Conservation (phyloP, 192 early-diverging fungal species). For the Rhizophagus clarus region DNA sequence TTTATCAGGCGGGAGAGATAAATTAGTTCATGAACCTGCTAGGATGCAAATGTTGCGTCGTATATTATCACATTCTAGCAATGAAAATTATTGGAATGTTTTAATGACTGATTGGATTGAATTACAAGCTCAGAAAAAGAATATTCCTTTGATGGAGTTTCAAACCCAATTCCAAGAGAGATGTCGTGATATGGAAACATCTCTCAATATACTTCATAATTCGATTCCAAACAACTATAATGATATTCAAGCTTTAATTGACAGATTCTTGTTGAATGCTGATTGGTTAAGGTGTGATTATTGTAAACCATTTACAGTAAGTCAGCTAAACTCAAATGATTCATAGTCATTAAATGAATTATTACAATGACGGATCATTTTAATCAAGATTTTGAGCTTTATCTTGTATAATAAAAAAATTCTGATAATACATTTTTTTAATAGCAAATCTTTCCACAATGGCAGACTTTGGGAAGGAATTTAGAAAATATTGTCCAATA, state of each 20-base stretch:
- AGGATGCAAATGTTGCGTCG: conserved; percentile 10
- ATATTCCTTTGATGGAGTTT: conserved; percentile 3
- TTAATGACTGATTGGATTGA: conserved; percentile 9
- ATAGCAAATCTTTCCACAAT: conserved; percentile 27
- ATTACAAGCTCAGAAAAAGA: conserved; percentile 17
- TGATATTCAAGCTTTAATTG: background rate
- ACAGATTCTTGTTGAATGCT: conserved; percentile 16
- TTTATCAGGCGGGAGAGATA: background rate
- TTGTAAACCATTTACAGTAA: conserved; percentile 15
- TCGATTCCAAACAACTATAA: conserved; percentile 8
- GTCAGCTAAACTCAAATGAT: background rate
- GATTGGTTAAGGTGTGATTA: conserved; percentile 21
- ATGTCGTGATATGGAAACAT: background rate
- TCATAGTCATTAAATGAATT: background rate
- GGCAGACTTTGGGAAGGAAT: conserved; percentile 13
- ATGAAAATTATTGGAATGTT: conserved; percentile 20
- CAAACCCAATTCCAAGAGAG: conserved; percentile 6
- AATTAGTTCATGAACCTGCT: background rate
- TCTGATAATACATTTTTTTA: background rate
- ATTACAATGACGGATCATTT: background rate
- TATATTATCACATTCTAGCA: conserved; percentile 14
- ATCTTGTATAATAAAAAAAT: background rate
- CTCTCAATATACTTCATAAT: conserved; percentile 4
- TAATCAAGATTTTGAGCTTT: background rate
- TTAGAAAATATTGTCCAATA: conserved; percentile 25